phyloP scores from a whole-genome alignment of 2,329 filamentous ascomycete genomes.

The Pseudodiploospora longispora region DNA sequence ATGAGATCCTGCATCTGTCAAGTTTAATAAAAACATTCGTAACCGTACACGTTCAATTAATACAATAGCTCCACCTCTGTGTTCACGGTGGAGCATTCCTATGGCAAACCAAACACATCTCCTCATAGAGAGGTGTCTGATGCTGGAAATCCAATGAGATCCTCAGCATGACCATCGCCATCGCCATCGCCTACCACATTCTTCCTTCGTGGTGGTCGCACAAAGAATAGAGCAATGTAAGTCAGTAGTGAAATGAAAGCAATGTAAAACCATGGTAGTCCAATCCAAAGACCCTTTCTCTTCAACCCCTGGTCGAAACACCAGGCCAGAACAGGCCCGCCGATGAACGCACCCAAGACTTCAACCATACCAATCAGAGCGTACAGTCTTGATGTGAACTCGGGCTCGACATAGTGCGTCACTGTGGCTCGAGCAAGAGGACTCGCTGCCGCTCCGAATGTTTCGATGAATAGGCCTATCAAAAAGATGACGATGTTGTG shows the following conservation, averaged over 20 bases:
- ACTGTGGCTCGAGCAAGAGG: constrained; percentile 32
- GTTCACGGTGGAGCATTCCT: too few relatives aligned
- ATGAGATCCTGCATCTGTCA: not conserved
- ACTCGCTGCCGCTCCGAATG: constrained; percentile 29
- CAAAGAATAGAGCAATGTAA: constrained; percentile 22
- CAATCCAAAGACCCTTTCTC: constrained; percentile 27
- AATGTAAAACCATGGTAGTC: constrained; percentile 33
- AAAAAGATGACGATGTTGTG: constrained; percentile 26
- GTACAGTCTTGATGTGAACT: constrained; percentile 32
- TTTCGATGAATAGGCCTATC: constrained; percentile 27
- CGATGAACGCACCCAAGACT: constrained; percentile 30
- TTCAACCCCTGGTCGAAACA: constrained; percentile 29
- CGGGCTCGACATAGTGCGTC: constrained; percentile 28
- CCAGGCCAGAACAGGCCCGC: constrained; percentile 31
- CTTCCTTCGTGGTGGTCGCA: constrained; percentile 22
- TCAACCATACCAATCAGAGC: constrained; percentile 33
- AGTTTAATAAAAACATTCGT: too few relatives aligned
- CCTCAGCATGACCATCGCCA: constrained; percentile 5
- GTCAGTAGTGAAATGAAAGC: constrained; percentile 20
- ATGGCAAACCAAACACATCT: too few relatives aligned
- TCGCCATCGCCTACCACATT: constrained; percentile 10
- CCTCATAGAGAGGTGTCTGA: too few relatives aligned
- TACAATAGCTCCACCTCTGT: too few relatives aligned
- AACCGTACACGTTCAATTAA: too few relatives aligned
- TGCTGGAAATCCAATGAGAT: not conserved